Percentiles rank a stretch among this genome's conserved stretches.
These are phyloP conservation scores for Penicillium expansum DNA, from an alignment of 2,329 filamentous ascomycete species.

Conservation along the genomic window DNA sequence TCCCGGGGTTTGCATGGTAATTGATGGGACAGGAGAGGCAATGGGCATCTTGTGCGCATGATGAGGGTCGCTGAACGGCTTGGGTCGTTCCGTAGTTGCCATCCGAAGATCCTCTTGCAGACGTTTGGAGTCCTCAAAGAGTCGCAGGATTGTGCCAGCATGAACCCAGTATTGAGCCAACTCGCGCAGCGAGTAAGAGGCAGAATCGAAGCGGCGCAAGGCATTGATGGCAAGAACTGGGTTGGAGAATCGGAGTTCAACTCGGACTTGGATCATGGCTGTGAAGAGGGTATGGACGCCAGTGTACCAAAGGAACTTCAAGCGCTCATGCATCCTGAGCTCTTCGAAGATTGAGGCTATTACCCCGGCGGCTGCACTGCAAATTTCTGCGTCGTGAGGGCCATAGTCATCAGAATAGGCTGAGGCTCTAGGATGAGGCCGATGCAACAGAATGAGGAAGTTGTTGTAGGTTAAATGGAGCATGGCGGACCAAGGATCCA, in stretches of 20 bases:
- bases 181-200: conserved; percentile 41
- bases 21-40: conserved; percentile 19
- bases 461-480: conserved; percentile 48
- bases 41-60: conserved; percentile 19
- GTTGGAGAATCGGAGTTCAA: conserved; percentile 47
- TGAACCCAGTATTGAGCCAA: conserved; percentile 45
- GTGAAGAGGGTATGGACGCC: conserved; percentile 47
- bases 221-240: conserved; percentile 47
- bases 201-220: conserved; percentile 45
- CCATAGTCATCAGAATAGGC: conserved; percentile 46
- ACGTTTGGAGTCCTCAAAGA: conserved; percentile 46
- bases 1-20: conserved; percentile 21
- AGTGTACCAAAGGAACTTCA: conserved; percentile 47
- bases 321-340: conserved; percentile 40
- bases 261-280: conserved; percentile 48
- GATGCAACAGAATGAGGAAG: conserved; percentile 46
- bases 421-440: conserved; percentile 44
- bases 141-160: conserved; percentile 43
- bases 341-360: conserved; percentile 48
- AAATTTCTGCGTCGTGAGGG: conserved; percentile 47
- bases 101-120: conserved; percentile 42
- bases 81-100: conserved; percentile 35
- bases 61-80: conserved; percentile 22
- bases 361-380: conserved; percentile 45
- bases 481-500: conserved; percentile 46